Evolutionary conservation across 257 asterid species (phyloP).

Genomic region (Forsythia viridissima): DNA sequence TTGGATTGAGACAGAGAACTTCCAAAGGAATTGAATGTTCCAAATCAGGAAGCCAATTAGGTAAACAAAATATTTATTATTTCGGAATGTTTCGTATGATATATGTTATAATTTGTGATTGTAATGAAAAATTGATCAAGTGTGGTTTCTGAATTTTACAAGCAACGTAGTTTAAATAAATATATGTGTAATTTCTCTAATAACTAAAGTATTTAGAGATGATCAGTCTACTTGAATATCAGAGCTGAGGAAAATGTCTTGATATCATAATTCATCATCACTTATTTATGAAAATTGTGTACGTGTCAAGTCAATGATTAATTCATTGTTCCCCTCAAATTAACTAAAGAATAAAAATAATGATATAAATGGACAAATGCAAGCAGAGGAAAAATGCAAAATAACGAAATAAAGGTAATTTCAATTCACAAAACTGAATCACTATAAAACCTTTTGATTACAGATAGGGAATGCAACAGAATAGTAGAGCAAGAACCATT

Average conservation of each 20-base stretch:
- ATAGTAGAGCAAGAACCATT: constrained; percentile 40
- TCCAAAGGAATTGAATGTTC: constrained; percentile 17
- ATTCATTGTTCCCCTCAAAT: neutral
- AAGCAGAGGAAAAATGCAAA: neutral
- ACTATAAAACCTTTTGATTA: neutral
- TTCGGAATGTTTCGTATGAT: neutral
- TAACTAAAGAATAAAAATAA: neutral
- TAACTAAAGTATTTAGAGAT: too few relatives aligned
- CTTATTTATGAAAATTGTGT: too few relatives aligned
- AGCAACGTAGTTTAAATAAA: too few relatives aligned
- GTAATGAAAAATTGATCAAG: neutral
- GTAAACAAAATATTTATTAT: constrained; percentile 32
- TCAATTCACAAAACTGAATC: neutral
- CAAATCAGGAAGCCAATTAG: constrained; percentile 29
- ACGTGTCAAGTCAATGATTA: neutral
- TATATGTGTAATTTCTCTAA: too few relatives aligned
- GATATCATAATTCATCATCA: too few relatives aligned
- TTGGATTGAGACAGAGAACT: constrained; percentile 26
- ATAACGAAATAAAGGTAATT: neutral
- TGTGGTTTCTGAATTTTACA: too few relatives aligned
- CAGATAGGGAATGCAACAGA: constrained; percentile 38
- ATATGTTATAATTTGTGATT: neutral
- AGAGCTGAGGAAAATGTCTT: too few relatives aligned
- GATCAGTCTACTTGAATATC: too few relatives aligned
- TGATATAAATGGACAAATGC: neutral